Base-by-base conservation (phyloP, 2,329 filamentous ascomycete species). In the Trichoderma citrinoviride region DNA sequence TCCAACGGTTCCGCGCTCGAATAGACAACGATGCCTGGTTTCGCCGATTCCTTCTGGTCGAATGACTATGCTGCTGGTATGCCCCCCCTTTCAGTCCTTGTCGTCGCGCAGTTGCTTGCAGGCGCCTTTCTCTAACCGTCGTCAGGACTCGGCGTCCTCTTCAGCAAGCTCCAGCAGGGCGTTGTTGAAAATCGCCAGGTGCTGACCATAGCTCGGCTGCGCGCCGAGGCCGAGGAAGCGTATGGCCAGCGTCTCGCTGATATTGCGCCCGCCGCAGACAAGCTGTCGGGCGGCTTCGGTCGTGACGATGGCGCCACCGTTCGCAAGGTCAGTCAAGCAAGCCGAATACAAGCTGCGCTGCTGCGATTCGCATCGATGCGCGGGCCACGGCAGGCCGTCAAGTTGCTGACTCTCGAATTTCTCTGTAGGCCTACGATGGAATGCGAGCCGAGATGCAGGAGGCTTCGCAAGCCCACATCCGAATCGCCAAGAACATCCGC, bases 31-130 rank as follows among this genome's bases (percentile, higher is more conserved):
- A 94, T 94, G 91, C 90, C 91, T 71, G 87, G 91, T 73, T 98
- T 99, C 80, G 89, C 93, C 71, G 92, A 94, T 80, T 97, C 93
- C 57, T 98, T 99, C 81, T 99, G 95, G 95, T 97, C 95, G 68
- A 87, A 87, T 76, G 95, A 99, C 85, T 98, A 98, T 84, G 94
- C 94, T 76, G 93, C 91, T 83, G 93, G 90, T 91, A 81, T 77
- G 15, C 1, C 14, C 27, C 64, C 49, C 3, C 21, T 3, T 6
- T 3, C n/a, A 15, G 25, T 17, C n/a, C 29, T 37, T 23, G 40
- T 37, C 40, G n/a, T n/a, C n/a, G n/a, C n/a, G 41, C 58, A 44
- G 14, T n/a, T 53, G 47, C 33, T n/a, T 46, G 25, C 49, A 17
- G 25, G 14, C 40, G 25, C 44, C 25, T 4, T 54, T 44, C 25